Percentiles rank a stretch among this genome's conserved stretches.
Evolutionary conservation across 805 yeast species (phyloP).

Genomic region (Yamadazyma sp.): DNA sequence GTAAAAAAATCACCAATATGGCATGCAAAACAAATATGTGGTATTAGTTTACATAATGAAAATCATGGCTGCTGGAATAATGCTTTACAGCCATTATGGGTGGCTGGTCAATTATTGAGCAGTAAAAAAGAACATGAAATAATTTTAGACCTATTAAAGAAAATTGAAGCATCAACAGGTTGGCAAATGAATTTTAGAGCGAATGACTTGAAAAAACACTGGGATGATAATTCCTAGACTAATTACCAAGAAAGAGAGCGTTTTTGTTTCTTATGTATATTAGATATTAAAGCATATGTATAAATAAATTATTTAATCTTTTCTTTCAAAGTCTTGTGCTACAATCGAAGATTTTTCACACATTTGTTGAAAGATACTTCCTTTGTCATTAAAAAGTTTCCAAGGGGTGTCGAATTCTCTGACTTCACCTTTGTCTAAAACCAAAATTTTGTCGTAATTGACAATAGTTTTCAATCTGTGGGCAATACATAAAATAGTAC

Average conservation of each 20-base stretch:
- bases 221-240: conserved; percentile 12
- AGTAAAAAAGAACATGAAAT: conserved; percentile 22
- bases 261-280: neutral
- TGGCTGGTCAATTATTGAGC: conserved; percentile 23
- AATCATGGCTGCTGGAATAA: conserved; percentile 25
- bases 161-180: conserved; percentile 25
- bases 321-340: conserved; percentile 36
- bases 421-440: conserved; percentile 76
- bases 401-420: conserved; percentile 75
- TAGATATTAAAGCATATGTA: neutral
- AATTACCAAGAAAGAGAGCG: neutral
- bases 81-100: conserved; percentile 24
- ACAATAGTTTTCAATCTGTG: conserved; percentile 77
- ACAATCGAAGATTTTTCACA: conserved; percentile 51
- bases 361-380: conserved; percentile 64
- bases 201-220: conserved; percentile 21
- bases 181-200: conserved; percentile 30
- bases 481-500: conserved; percentile 85
- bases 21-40: conserved; percentile 40
- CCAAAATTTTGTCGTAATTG: conserved; percentile 73
- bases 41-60: conserved; percentile 27
- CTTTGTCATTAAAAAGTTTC: conserved; percentile 46
- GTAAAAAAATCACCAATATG: conserved; percentile 27
- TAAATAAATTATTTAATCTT: neutral
- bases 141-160: conserved; percentile 16